A percentile compares a stretch with the other conserved stretches of the same genome.
Evolutionary conservation across 2,329 filamentous ascomycete genomes (phyloP).

Genomic region (Malbranchea zuffiana): DNA sequence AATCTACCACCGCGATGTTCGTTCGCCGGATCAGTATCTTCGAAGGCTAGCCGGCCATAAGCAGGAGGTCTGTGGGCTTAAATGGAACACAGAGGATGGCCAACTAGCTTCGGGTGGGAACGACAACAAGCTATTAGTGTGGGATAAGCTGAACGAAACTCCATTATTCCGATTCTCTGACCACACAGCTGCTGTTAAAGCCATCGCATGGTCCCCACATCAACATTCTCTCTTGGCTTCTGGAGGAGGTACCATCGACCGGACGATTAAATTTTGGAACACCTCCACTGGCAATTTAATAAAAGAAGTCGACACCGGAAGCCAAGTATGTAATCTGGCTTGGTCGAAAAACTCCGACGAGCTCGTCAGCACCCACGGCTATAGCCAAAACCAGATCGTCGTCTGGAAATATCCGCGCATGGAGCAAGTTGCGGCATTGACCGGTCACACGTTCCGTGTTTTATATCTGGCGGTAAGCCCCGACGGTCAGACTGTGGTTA

Average conservation of each 20-base stretch:
- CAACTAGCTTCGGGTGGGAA: constrained; percentile 94
- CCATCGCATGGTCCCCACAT: constrained; percentile 95
- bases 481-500: constrained; percentile 86
- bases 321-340: constrained; percentile 95
- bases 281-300: constrained; percentile 70
- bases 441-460: constrained; percentile 92
- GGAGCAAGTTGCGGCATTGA: constrained; percentile 90
- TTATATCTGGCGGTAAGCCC: constrained; percentile 96
- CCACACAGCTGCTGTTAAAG: constrained; percentile 92
- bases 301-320: constrained; percentile 90
- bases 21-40: constrained; percentile 81
- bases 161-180: constrained; percentile 90
- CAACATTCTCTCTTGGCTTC: constrained; percentile 90
- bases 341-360: constrained; percentile 98
- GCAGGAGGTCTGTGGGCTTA: constrained; percentile 91
- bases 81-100: constrained; percentile 93
- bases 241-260: constrained; percentile 87
- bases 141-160: constrained; percentile 90
- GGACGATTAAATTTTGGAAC: constrained; percentile 97
- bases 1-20: constrained; percentile 92
- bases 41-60: constrained; percentile 86
- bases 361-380: constrained; percentile 92
- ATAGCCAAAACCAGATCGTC: constrained; percentile 96
- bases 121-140: constrained; percentile 97
- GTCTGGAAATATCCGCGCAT: constrained; percentile 99